Evolutionary conservation across 2,329 filamentous ascomycete genomes (phyloP), one percentile per base, ranked within the genome.

Genomic region (Alternaria longipes): DNA sequence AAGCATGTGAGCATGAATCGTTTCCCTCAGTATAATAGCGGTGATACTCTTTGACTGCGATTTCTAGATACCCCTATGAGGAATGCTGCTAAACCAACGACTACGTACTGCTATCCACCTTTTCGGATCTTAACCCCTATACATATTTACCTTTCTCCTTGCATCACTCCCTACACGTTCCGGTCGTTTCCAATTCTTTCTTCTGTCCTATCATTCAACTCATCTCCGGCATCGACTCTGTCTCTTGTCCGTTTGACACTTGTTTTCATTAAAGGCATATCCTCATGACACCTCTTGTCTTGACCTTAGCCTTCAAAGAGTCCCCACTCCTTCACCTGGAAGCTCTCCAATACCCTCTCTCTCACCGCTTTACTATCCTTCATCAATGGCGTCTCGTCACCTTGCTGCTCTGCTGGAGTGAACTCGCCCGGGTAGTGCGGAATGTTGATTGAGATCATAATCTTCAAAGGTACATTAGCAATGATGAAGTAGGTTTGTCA

Each of bases 401-500:
- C 87, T 32, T 92, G 89, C 7, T 89, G 28, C 4, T 20, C 88
- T 8, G 90, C 89, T 77, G 89, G 87, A 70, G 89, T 84, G 75
- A 93, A 93, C 77, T 91, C 87, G 64, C 90, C 89, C 69, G 87
- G 85, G 68, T 93, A 90, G 74, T 95, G 90, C 28, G 94, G 94
- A 49, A 97, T 91, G 79, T 97, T 97, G 74, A 97, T 87, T 41
- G 91, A 91, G 64, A 97, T 88, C 47, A 97, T 82, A 40, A 98
- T 81, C 56, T 42, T 55, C 34, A 16, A 22, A 18, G 0, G 1
- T 1, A 30, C 34, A 32, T 41, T 32, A 30, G 44, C 8, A 3
- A 20, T 22, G 38, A 41, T 14, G 38, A 22, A 22, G 18, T 41
- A 9, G 38, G 9, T 8, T 18, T 18, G 38, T 22, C 18, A 41